Percentiles rank a stretch among this genome's conserved stretches.
These are phyloP conservation scores for Taphrina deformans DNA, from an alignment of 1,139 yeast species.

Conservation along the genomic window DNA sequence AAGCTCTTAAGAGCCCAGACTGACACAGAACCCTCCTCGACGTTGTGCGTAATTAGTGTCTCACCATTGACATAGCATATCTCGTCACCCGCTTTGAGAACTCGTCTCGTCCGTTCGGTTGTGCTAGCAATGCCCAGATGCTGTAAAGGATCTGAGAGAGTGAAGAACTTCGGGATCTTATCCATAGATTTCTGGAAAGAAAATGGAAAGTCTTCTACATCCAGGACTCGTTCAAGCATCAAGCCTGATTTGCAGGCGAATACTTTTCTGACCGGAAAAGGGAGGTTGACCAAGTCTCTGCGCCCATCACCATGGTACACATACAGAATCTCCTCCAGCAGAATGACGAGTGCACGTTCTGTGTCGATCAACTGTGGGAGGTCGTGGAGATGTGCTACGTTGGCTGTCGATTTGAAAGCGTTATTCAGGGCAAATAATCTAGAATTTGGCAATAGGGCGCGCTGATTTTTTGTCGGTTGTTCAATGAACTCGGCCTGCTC, in stretches of 20 bases:
- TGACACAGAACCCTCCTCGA: neutral
- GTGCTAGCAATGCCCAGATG: conserved; percentile 69
- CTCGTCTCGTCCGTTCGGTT: conserved; percentile 59
- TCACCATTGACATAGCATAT: conserved; percentile 45
- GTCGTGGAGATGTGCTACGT: neutral
- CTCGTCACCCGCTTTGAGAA: conserved; percentile 60
- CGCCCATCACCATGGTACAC: conserved; percentile 52
- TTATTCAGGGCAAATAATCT: conserved; percentile 11
- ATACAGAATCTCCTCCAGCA: conserved; percentile 45
- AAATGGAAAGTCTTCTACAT: conserved; percentile 28
- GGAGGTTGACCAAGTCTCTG: conserved; percentile 58
- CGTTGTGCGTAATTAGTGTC: conserved; percentile 25
- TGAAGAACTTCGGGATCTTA: conserved; percentile 52
- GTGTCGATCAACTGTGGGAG: neutral
- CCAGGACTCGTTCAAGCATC: conserved; percentile 55
- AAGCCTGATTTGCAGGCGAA: conserved; percentile 65
- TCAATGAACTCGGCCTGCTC: neutral
- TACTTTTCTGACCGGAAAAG: conserved; percentile 60
- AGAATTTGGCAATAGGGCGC: neutral
- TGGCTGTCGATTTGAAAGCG: conserved; percentile 25
- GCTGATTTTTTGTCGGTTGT: neutral
- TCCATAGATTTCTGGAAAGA: conserved; percentile 27
- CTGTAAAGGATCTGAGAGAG: conserved; percentile 67
- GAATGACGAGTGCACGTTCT: conserved; percentile 42
- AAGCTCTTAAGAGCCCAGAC: neutral